These are phyloP conservation scores for Saccharomycopsis hybrid DNA, from an alignment of 1,139 yeast species.

Conservation along the genomic window DNA sequence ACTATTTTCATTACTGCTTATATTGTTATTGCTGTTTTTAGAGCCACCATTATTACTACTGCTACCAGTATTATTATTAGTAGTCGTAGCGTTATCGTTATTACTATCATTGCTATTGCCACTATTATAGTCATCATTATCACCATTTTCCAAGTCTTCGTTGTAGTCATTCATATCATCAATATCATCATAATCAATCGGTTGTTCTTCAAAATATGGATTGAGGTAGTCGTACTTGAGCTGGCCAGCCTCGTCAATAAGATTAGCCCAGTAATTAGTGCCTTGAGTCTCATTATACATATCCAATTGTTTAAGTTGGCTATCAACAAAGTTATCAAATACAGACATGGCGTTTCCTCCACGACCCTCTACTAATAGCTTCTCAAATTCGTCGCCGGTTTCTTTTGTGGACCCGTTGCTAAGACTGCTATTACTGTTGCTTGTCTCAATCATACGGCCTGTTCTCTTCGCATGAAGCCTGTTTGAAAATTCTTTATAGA, in stretches of 20 bases:
- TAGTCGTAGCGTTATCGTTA: background rate
- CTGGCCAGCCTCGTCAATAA: conserved; percentile 20
- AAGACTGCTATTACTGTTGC: background rate
- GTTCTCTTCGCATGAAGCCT: conserved; percentile 2
- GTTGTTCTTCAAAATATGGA: conserved; percentile 6
- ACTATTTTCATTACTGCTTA: no score
- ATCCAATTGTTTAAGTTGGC: conserved; percentile 5
- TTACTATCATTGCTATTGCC: background rate
- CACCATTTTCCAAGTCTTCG: no score
- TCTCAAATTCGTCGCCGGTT: background rate
- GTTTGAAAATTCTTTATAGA: conserved; percentile 18
- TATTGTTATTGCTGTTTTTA: no score
- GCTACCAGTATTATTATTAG: background rate
- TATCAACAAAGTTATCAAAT: conserved; percentile 3
- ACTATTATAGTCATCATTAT: no score
- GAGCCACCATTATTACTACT: background rate
- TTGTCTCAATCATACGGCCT: background rate
- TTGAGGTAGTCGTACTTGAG: conserved; percentile 17
- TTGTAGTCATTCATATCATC: background rate
- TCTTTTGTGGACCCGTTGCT: background rate
- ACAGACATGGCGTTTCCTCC: background rate
- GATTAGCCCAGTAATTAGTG: conserved; percentile 11
- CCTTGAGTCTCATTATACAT: conserved; percentile 1
- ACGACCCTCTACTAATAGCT: background rate
- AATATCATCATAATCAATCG: background rate